Conservation (phyloP, 2,329 filamentous ascomycete species). For the Calcarisporium arbuscula region DNA sequence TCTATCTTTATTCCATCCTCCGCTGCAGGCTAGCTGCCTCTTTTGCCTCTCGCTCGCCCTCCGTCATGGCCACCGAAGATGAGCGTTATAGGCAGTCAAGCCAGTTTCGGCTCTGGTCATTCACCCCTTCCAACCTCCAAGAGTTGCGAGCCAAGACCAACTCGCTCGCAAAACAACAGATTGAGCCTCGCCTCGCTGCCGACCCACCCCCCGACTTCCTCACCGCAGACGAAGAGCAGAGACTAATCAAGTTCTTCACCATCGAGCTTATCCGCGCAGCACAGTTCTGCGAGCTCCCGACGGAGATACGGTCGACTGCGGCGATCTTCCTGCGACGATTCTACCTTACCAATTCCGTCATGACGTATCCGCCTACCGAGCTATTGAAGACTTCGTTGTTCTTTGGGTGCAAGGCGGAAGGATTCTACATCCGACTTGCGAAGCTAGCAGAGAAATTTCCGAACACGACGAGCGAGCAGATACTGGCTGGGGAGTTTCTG, state of each 20-base stretch:
- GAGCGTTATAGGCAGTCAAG: conserved; percentile 83
- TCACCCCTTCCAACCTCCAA: conserved; percentile 65
- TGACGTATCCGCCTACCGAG: conserved; percentile 90
- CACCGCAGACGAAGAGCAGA: conserved; percentile 74
- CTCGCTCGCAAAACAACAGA: conserved; percentile 60
- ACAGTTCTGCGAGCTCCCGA: conserved; percentile 44
- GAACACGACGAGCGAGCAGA: conserved; percentile 68
- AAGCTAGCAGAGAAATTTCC: conserved; percentile 65
- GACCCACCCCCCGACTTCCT: conserved; percentile 66
- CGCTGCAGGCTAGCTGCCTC: not conserved
- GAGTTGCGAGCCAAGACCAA: conserved; percentile 75
- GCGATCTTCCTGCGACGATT: conserved; percentile 89
- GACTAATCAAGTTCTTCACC: conserved; percentile 73
- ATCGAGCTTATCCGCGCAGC: conserved; percentile 52
- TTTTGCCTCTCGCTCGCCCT: not conserved
- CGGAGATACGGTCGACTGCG: conserved; percentile 57
- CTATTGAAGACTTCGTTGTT: conserved; percentile 88
- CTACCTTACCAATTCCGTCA: conserved; percentile 90
- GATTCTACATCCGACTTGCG: conserved; percentile 60
- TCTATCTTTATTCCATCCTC: not conserved
- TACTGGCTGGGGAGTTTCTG: conserved; percentile 87
- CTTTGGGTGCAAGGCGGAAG: conserved; percentile 89
- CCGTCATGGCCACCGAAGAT: conserved; percentile 72
- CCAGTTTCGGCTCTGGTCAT: conserved; percentile 91
- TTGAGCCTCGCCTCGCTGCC: conserved; percentile 46